Base-by-base conservation (phyloP, 768 basidiomycete species). In the Mycena olivaceomarginata region DNA sequence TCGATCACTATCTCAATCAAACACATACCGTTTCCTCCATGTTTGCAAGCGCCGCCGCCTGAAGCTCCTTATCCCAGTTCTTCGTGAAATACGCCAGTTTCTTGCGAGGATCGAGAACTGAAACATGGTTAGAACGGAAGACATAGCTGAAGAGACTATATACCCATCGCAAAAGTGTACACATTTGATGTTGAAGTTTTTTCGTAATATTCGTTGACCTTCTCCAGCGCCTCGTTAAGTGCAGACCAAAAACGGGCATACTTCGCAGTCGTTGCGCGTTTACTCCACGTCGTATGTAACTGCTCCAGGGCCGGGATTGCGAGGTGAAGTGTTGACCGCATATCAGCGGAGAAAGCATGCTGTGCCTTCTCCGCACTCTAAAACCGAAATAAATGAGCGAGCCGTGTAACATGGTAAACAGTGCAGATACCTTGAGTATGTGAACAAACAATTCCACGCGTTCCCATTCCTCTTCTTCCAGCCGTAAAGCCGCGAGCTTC, bases 131-230 rank as follows among this genome's bases (percentile, higher is more conserved):
- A 25, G 25, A 6, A 51, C 11, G 48, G 6, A 51, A 51, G 48
- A 6, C 6, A 51, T 11, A 4, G 6, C 6, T 51, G 16, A 51
- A 6, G 12, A 6, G 48, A 25, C 25, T 18, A 51, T 16, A 16
- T 78, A 82, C 82, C 60, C 80, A 84, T 83, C 11, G 78, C 70
- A 59, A 85, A 78, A 13, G 81, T 82, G 67, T 82, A 83, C 0
- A 82, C 81, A 77, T 83, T 79, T 0, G 83, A 84, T 20, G 77
- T 74, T 0, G 81, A 76, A 11, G 82, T 83, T 57, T 78, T 81
- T n/a, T 79, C 13, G 70, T 83, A 84, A 57, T 85, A 83, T 25
- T 81, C 79, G 22, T 76, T 66, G 16, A 85, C 77, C 63, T 85
- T 85, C 48, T 6, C 45, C 62, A 76, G 69, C 7, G 70, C 83